Percentiles rank a stretch among this genome's conserved stretches.
These are phyloP conservation scores for Rhododendron simsii DNA, from an alignment of 148 eudicot genomes.

Conservation along the genomic window DNA sequence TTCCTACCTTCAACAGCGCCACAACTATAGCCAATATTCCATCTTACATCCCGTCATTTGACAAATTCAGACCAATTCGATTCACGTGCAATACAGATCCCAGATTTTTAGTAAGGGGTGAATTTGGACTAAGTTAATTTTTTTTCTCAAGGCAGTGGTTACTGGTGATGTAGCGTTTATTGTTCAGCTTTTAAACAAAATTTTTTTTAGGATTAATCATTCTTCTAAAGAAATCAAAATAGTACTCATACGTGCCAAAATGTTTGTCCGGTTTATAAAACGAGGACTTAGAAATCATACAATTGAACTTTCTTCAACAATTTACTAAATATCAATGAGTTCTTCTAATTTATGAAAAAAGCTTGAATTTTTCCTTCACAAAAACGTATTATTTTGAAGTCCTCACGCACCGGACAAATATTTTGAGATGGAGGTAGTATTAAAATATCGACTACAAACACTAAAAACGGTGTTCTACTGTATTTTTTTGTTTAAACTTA, in stretches of 20 bases:
- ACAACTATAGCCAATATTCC: background rate
- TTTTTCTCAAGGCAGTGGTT: background rate
- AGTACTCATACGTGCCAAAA: background rate
- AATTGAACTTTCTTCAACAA: background rate
- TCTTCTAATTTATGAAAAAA: too few relatives aligned
- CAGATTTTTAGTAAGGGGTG: background rate
- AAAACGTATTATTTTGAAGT: too few relatives aligned
- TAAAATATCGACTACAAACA: too few relatives aligned
- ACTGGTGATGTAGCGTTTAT: background rate
- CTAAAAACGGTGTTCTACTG: background rate
- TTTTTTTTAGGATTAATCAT: too few relatives aligned
- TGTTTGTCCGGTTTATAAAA: background rate
- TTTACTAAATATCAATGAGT: background rate
- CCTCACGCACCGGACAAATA: too few relatives aligned
- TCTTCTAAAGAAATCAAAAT: background rate
- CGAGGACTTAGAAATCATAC: background rate
- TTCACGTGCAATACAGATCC: background rate
- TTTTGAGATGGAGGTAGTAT: too few relatives aligned
- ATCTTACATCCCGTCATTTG: background rate
- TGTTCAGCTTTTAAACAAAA: background rate
- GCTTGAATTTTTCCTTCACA: too few relatives aligned
- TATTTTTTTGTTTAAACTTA: too few relatives aligned
- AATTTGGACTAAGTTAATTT: background rate
- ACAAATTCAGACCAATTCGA: background rate
- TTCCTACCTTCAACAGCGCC: background rate